phyloP scores from a whole-genome alignment of 352 stramenopile genomes.

The Pythium myriotylum region DNA sequence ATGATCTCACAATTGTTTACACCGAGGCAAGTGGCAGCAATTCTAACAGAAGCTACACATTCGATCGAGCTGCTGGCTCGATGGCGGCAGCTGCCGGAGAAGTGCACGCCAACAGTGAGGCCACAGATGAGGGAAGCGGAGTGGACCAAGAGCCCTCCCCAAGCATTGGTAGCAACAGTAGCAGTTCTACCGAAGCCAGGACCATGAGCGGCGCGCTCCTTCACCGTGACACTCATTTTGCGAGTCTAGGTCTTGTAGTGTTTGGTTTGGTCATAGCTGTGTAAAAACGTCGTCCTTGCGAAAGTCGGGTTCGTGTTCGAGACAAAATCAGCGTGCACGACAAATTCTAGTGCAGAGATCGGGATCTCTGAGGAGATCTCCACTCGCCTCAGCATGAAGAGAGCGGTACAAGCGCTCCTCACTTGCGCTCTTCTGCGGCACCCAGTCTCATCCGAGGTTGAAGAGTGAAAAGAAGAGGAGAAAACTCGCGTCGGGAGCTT shows the following conservation, averaged over 20 bases:
- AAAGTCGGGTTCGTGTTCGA: no score
- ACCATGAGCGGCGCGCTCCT: background rate
- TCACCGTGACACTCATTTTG: background rate
- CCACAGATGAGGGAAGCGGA: background rate
- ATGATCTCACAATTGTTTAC: conserved; percentile 51
- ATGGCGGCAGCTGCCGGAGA: conserved; percentile 2
- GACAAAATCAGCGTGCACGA: no score
- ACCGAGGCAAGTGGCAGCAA: conserved; percentile 24
- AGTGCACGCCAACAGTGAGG: conserved; percentile 16
- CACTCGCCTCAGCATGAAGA: no score
- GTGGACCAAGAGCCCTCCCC: background rate
- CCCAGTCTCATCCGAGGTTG: no score
- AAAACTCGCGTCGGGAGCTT: no score
- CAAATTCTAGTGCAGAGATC: no score
- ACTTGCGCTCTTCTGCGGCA: no score
- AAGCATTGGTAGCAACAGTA: background rate
- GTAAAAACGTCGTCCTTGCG: background rate
- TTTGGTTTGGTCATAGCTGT: background rate
- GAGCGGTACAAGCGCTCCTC: no score
- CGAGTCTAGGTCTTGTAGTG: background rate
- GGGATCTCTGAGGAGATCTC: no score
- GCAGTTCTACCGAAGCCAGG: conserved; percentile 5
- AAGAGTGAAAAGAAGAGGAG: no score
- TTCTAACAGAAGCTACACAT: conserved; percentile 24
- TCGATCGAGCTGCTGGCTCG: conserved; percentile 6